Evolutionary conservation across 352 stramenopile species (phyloP), one percentile per base, ranked within the genome.

Genomic region (Pythium biforme): DNA sequence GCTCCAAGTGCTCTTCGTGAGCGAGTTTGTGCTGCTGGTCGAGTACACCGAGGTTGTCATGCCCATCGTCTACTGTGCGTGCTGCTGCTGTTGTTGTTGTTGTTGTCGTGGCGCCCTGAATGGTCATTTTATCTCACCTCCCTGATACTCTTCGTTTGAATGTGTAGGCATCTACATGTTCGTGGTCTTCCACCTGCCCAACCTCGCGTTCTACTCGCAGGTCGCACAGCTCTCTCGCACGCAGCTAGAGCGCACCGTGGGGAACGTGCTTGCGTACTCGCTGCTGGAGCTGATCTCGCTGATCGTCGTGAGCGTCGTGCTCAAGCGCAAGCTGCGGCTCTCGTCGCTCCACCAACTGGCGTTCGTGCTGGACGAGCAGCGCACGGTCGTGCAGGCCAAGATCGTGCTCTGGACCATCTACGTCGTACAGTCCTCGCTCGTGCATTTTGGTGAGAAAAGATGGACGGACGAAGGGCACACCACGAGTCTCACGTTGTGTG

Each of bases 1-100:
- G 0, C 55, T 70, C 26, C 29, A 50, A 19, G 37, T 69, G 14
- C 54, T 76, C 12, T 78, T 73, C 45, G 56, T 61, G 2, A 67
- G 53, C 17, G 70, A 81, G 45, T 78, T 68, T 31, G 41, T 70
- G 11, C 46, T 70, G 4, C 58, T 74, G 19, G 56, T 68, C 15
- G 70, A 75, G 22, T 77, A 76, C 41, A 57, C 74, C 45, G 67
- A 80, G 22, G 52, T 62, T 11, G 51, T 80, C 22, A 65, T 80
- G 19, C 64, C 73, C 2, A 60, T 76, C 10, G 65, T 77, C 43
- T 77, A 75, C 41, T 52, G 59, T 66, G 34, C 43, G 49, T 66
- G 17, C 46, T n/a, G 20, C 22, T 33, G 9, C 43, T 4, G 22
- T n/a, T 27, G 27, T 19, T 47, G 8, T 22, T 14, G 9, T 31